Evolutionary conservation across 345 rosid genomes (phyloP).

Genomic region (Euphorbia lathyris): DNA sequence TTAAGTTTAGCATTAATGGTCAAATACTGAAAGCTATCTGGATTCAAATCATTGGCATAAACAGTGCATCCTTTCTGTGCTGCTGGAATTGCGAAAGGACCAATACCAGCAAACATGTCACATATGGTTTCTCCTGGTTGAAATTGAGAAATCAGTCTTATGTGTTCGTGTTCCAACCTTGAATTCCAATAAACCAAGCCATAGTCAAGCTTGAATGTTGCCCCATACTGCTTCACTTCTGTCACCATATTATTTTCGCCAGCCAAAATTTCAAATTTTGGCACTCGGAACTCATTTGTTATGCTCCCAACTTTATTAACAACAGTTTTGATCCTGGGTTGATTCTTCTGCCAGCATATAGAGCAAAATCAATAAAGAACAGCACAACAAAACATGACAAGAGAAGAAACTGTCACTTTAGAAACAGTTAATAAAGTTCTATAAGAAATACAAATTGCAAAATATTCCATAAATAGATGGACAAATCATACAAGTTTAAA

Average conservation of each 20-base stretch:
- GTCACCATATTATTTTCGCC: constrained; percentile 81
- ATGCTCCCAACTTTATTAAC: constrained; percentile 84
- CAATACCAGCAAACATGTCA: constrained; percentile 97
- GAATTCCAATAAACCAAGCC: constrained; percentile 93
- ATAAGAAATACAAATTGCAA: background rate
- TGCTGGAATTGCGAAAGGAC: constrained; percentile 95
- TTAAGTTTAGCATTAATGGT: constrained; percentile 79
- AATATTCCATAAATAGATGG: background rate
- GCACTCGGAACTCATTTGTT: constrained; percentile 88
- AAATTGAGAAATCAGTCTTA: constrained; percentile 68
- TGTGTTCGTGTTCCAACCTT: constrained; percentile 92
- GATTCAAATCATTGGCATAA: constrained; percentile 87
- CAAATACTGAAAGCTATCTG: constrained; percentile 72
- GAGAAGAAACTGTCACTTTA: background rate
- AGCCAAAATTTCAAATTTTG: constrained; percentile 84
- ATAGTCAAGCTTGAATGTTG: constrained; percentile 86
- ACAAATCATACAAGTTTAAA: background rate
- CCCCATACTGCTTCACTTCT: constrained; percentile 91
- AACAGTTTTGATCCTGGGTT: constrained; percentile 77
- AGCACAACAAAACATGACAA: background rate
- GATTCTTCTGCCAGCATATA: constrained; percentile 61
- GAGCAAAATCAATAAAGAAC: background rate
- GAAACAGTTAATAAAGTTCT: background rate
- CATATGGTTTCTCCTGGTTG: constrained; percentile 77
- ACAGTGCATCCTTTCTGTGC: constrained; percentile 88